These are phyloP conservation scores for Colletotrichum sp. DNA, from an alignment of 2,329 filamentous ascomycete genomes.

Conservation along the genomic window DNA sequence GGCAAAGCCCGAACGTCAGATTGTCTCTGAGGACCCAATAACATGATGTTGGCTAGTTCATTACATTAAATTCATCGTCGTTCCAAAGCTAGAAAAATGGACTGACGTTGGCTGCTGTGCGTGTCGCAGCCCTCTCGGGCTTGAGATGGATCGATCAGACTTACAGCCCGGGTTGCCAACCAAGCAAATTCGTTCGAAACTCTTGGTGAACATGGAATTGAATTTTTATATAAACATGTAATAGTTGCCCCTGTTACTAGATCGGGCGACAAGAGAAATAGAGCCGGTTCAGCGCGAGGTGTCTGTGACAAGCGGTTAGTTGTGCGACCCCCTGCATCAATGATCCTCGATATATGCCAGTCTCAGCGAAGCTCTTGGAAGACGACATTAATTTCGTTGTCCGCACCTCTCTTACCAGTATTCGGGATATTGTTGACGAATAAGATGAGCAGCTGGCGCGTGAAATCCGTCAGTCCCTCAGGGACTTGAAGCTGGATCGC, in stretches of 20 bases:
- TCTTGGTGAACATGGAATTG: too few species aligned
- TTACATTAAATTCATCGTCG: accelerated
- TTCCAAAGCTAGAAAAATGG: background rate
- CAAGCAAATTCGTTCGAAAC: background rate
- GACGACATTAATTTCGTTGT: background rate
- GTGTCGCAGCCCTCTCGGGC: background rate
- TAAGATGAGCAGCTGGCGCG: accelerated
- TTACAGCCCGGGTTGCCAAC: background rate
- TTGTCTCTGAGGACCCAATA: background rate
- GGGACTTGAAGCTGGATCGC: background rate
- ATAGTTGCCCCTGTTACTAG: too few species aligned
- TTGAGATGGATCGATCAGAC: background rate
- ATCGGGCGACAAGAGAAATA: too few species aligned
- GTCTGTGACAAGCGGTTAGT: too few species aligned
- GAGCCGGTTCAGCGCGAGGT: accelerated
- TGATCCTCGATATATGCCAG: background rate
- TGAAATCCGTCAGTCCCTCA: accelerated
- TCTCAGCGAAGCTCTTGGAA: background rate
- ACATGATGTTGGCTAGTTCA: background rate
- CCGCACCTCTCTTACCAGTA: background rate
- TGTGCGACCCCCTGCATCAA: background rate
- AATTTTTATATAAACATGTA: too few species aligned
- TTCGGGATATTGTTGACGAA: background rate
- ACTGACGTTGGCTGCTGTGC: background rate
- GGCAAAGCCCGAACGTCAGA: background rate